Percentiles rank a stretch among this genome's conserved stretches.
Evolutionary conservation across 208 protist species (phyloP).

Genomic region (Leishmania major): DNA sequence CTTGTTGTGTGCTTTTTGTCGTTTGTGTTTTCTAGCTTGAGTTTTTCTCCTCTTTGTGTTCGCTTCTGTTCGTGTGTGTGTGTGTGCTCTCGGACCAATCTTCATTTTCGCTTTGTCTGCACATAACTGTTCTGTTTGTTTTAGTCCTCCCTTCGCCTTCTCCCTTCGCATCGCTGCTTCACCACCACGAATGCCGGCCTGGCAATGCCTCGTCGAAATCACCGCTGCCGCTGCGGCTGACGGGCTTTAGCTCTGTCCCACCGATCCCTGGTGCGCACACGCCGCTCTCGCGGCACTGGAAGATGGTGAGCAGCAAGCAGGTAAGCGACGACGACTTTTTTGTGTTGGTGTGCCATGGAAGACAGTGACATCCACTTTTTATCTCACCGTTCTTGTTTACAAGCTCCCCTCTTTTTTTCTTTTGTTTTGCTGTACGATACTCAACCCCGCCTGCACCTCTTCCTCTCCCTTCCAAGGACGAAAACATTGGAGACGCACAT

Average conservation of each 20-base stretch:
- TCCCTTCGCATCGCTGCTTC: background rate
- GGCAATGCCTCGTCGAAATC: background rate
- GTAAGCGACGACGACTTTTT: background rate
- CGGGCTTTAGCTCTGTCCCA: background rate
- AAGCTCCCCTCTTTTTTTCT: background rate
- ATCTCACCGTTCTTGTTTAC: slow-evolving; percentile 13
- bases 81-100: background rate
- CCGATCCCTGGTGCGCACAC: background rate
- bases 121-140: slow-evolving; percentile 15
- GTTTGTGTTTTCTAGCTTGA: background rate
- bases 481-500: background rate
- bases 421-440: background rate
- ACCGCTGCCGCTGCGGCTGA: background rate
- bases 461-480: background rate
- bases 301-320: background rate
- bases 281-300: background rate
- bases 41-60: background rate
- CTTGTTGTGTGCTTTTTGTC: background rate
- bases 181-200: background rate
- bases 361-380: background rate
- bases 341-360: background rate
- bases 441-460: background rate
- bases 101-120: background rate
- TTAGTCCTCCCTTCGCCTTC: background rate
- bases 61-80: background rate